Conservation (phyloP, 1,139 yeast genomes). For the Entelexis sorbosivorans region DNA sequence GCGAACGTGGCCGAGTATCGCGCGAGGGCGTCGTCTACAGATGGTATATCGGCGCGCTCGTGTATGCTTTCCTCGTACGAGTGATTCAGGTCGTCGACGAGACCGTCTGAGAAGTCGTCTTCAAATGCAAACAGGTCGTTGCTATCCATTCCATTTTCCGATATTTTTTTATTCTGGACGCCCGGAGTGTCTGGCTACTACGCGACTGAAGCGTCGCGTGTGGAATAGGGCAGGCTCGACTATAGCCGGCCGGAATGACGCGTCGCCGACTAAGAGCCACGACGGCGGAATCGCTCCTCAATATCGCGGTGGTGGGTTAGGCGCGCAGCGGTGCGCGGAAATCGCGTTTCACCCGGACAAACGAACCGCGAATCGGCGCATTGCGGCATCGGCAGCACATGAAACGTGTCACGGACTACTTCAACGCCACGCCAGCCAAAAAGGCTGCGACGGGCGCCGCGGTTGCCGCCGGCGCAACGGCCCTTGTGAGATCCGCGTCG, state of each 20-base stretch:
- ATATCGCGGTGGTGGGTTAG: too few species aligned
- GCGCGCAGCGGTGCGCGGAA: too few species aligned
- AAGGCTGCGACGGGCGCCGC: background rate
- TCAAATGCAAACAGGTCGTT: background rate
- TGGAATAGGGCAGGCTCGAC: slow-evolving; percentile 1
- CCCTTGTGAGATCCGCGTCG: background rate
- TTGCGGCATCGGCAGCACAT: background rate
- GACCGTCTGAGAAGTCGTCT: background rate
- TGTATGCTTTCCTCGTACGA: background rate
- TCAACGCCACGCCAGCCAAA: slow-evolving; percentile 9
- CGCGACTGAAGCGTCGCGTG: background rate
- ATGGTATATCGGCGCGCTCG: background rate
- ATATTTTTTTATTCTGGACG: background rate
- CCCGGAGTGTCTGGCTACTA: background rate
- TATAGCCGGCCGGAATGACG: background rate
- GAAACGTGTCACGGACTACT: slow-evolving; percentile 21
- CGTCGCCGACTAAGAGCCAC: background rate
- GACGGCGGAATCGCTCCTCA: too few species aligned
- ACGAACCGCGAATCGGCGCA: too few species aligned
- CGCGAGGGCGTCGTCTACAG: background rate
- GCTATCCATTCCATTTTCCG: slow-evolving; percentile 3
- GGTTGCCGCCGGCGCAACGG: background rate
- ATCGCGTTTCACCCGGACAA: background rate
- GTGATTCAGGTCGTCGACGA: background rate
- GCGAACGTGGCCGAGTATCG: background rate